Conservation (phyloP, 129 eudicot genomes). For the Tagetes erecta region DNA sequence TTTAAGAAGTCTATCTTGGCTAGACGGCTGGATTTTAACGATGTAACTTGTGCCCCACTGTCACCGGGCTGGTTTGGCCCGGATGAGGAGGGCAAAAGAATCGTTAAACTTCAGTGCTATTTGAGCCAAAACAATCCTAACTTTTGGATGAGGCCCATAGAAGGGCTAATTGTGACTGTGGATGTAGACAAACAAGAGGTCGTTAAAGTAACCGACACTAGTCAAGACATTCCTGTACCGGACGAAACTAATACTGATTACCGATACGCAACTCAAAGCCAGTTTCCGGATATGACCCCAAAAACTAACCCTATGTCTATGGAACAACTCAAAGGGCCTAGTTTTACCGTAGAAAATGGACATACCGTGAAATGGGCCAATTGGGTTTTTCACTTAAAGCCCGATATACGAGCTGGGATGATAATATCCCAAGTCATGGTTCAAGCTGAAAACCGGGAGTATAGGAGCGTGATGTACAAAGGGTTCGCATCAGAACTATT, state of each 20-base stretch:
- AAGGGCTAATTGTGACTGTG: constrained; percentile 49
- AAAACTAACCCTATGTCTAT: constrained; percentile 54
- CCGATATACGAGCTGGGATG: constrained; percentile 58
- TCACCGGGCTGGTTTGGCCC: constrained; percentile 73
- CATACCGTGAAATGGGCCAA: constrained; percentile 72
- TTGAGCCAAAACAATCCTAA: constrained; percentile 54
- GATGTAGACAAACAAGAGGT: constrained; percentile 49
- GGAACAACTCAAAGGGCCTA: constrained; percentile 74
- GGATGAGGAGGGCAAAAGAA: constrained; percentile 55
- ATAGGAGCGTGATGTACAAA: constrained; percentile 58
- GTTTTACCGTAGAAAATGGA: constrained; percentile 48
- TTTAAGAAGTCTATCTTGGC: constrained; percentile 50
- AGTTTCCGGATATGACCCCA: constrained; percentile 22
- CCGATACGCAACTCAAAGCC: constrained; percentile 20
- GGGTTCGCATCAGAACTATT: constrained; percentile 56
- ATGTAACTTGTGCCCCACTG: constrained; percentile 47
- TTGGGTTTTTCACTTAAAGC: constrained; percentile 60
- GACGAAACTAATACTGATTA: constrained; percentile 54
- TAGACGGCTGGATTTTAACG: constrained; percentile 51
- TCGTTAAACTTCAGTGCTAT: constrained; percentile 60
- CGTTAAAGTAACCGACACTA: constrained; percentile 45
- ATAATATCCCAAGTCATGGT: constrained; percentile 50
- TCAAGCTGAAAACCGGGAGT: constrained; percentile 38
- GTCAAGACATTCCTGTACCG: constrained; percentile 58
- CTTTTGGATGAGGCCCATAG: constrained; percentile 77